Base-by-base conservation (phyloP, 176 grass and related monocot genomes). In the Cenchrus purpureus region DNA sequence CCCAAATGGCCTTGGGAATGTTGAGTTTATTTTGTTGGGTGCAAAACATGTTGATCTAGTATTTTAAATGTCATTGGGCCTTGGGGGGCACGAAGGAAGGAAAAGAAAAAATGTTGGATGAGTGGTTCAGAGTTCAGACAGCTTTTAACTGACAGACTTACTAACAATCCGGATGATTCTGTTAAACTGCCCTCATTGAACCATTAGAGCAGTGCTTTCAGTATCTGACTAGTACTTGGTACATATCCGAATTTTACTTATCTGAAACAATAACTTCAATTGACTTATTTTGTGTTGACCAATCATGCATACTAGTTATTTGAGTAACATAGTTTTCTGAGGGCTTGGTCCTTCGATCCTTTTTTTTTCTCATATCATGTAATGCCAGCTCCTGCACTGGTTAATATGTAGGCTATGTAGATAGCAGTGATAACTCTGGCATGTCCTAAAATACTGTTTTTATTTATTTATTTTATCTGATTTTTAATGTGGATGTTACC, bases 171-270 rank as follows among this genome's bases (percentile, higher is more conserved):
- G 25, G 25, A 25, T 25, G 25, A 25, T 25, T 25, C 25, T 25
- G 25, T 25, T 25, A 25, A 25, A 25, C 25, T 25, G 25, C 25
- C 25, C 25, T 25, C 25, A 25, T 25, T 25, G 25, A 25, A 25
- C 25, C 25, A 25, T 25, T 25, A 25, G 25, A 25, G 25, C 25
- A 25, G 25, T 25, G 15, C 71, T 77, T 56, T 11, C 19, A 45
- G 43, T 71, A 48, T 48, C 43, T 48, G 68, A 34, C 34, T 34
- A 25, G 43, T 10, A 71, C 45, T 71, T 1, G 25, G 44, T 20
- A 68, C 15, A 58, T 78, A 68, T 57, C 51, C 44, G 4, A 75
- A 77, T 55, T 13, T 71, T 71, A 29, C n/a, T 43, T 64, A 84
- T 63, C 73, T 84, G 59, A 48, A 45, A 55, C 83, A 62, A 50